Base-by-base conservation (phyloP, 2,329 filamentous ascomycete species). In the Apiospora koreana region DNA sequence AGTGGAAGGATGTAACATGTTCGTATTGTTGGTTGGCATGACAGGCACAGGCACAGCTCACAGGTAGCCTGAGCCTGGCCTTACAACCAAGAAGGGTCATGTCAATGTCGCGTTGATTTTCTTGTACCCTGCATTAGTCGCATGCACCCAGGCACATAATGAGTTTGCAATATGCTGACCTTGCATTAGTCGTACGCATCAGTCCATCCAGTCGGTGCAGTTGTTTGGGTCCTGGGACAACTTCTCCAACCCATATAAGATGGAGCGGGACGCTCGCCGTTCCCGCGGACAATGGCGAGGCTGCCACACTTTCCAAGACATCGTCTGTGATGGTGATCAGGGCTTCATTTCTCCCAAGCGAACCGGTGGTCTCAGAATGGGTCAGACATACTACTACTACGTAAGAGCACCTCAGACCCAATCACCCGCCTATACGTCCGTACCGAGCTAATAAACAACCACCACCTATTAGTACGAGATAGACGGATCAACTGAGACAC, bases 141-240 rank as follows among this genome's bases (percentile, higher is more conserved):
- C 28, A 45, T 69, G 71, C 71, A 71, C 54, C 69, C 65, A 69
- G 67, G 72, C 72, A 70, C 45, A 69, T 70, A 66, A 68, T 65
- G 50, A 72, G 69, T 69, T 50, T 64, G 74, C 72, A 71, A 71
- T 46, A 73, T 76, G 70, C 77, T 79, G 70, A 80, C 74, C 69
- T 70, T 18, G 70, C 65, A 71, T 75, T 79, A 92, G 89, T 77
- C 86, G 88, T 82, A 90, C 89, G 69, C 80, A 87, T 75, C 86
- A 87, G 73, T 86, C 88, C 68, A 86, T 90, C 73, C 86, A 87
- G 73, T 92, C 91, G 62, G 93, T 98, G 74, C 90, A 93, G 78
- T 87, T 98, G 64, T 86, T 96, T 76, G 95, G 95, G 73, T 97
- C 94, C 73, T 98, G 95, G 95, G 95, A 98, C 84, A 97, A 97